These are phyloP conservation scores for Fragaria vesca DNA, from an alignment of 306 rosid genomes.

Conservation along the genomic window DNA sequence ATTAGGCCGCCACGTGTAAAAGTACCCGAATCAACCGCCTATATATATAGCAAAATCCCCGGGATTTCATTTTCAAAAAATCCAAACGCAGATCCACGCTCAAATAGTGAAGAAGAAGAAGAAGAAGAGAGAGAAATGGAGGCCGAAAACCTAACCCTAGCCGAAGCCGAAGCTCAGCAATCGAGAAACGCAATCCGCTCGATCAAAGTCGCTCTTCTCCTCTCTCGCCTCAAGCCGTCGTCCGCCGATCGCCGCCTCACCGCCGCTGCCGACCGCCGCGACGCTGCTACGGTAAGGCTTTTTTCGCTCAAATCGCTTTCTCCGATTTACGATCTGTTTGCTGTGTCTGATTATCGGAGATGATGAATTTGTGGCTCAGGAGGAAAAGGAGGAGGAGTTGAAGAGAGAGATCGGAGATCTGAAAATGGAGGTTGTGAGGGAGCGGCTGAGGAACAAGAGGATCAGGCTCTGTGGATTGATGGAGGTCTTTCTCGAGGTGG, in stretches of 20 bases:
- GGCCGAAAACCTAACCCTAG: conserved; percentile 20
- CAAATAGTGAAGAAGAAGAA: neutral
- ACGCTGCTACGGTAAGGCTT: conserved; percentile 10
- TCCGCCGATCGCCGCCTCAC: conserved; percentile 17
- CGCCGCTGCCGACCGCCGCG: neutral
- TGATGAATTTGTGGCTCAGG: neutral
- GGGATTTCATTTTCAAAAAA: neutral
- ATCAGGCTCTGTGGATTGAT: conserved; percentile 43
- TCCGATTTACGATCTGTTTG: neutral
- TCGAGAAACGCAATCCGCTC: conserved; percentile 39
- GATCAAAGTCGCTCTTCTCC: conserved; percentile 58
- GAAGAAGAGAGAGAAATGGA: conserved; percentile 6
- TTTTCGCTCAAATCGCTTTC: neutral
- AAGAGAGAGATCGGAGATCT: conserved; percentile 45
- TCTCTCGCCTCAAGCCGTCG: conserved; percentile 39
- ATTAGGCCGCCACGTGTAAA: neutral
- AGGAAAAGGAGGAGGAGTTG: conserved; percentile 6
- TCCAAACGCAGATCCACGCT: neutral
- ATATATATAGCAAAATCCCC: neutral
- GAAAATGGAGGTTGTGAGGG: conserved; percentile 45
- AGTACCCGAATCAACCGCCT: neutral
- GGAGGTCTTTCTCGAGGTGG: conserved; percentile 43
- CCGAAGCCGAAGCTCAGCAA: conserved; percentile 25
- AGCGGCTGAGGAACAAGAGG: conserved; percentile 44
- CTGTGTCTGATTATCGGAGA: neutral